Evolutionary conservation across 2,329 filamentous ascomycete genomes (phyloP), one percentile per base, ranked within the genome.

Genomic region (Sporothrix mexicana): DNA sequence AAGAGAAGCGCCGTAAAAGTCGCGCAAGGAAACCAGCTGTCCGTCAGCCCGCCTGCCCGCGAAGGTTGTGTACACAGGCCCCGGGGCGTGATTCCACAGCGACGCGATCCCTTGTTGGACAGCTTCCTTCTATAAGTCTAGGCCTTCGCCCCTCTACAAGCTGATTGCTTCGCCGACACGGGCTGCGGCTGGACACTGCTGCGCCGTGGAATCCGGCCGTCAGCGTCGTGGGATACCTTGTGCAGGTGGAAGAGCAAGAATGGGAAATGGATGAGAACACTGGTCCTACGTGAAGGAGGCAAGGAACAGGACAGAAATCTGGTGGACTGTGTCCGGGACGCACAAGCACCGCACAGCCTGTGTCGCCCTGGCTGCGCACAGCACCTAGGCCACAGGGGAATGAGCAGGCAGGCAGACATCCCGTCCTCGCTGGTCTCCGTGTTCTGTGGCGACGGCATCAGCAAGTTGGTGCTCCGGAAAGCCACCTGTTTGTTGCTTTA

Each of bases 311-410:
- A 53, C 55, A 67, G 20, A 5, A 62, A 41, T 69, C 41, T 47
- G 68, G 30, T 25, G 51, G 68, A 47, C 62, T 47, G 64, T 36
- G 15, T n/a, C 17, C 36, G 51, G 67, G 67, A 36, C 67, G 67
- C 30, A 57, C 67, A 43, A 69, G 36, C 67, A 45, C 67, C 51
- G 49, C 67, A 55, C 49, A 69, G 51, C 67, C 67, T 69, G 67
- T 69, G 67, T 69, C 51, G 64, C 67, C 49, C 51, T 23, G 30
- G n/a, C 9, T 59, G 45, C 64, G 45, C 30, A 47, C 61, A 66
- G 41, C 61, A 20, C n/a, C 36, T 13, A 66, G 25, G 9, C 47
- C 47, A 49, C 13, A 15, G 47, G 47, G 47, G 13, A 13, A 49
- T 2, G 47, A 49, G 17, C 55, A 59, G 55, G 15, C 25, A 41